Evolutionary conservation across 192 early-diverging fungal genomes (phyloP).

Genomic region (Haplosporangium gracile): DNA sequence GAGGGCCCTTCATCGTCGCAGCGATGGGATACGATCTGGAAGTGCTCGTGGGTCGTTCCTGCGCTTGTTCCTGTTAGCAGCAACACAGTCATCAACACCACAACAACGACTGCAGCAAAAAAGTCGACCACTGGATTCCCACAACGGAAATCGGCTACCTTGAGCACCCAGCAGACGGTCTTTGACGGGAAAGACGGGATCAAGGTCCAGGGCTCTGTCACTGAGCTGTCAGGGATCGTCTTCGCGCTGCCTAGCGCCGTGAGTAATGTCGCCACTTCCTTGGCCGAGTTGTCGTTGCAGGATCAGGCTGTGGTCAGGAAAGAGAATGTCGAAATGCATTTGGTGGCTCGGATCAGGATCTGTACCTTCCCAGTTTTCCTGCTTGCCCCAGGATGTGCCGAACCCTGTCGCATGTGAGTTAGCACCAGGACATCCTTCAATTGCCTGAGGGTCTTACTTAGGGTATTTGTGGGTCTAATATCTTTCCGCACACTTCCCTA

Average conservation of each 20-base stretch:
- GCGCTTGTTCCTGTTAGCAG: constrained; percentile 14
- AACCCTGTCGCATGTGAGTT: constrained; percentile 39
- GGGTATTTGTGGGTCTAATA: no score
- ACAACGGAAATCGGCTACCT: constrained; percentile 19
- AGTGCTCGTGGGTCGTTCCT: constrained; percentile 43
- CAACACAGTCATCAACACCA: background rate
- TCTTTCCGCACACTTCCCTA: background rate
- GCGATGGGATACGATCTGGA: constrained; percentile 35
- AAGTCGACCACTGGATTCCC: background rate
- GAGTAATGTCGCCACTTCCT: background rate
- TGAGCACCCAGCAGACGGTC: constrained; percentile 15
- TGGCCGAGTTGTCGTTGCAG: background rate
- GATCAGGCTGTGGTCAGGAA: background rate
- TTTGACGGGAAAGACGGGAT: constrained; percentile 30
- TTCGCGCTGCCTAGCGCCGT: constrained; percentile 13
- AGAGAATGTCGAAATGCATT: constrained; percentile 46
- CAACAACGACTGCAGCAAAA: background rate
- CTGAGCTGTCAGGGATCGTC: constrained; percentile 24
- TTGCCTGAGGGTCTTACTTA: no score
- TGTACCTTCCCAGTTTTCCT: constrained; percentile 32
- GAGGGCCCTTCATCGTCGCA: background rate
- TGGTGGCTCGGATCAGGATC: constrained; percentile 30
- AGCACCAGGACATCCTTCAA: background rate
- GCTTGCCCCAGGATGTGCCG: constrained; percentile 20
- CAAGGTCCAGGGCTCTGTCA: constrained; percentile 30